Conservation (phyloP, 1,284 basidiomycete genomes). For the Cryptococcus wingfieldii region DNA sequence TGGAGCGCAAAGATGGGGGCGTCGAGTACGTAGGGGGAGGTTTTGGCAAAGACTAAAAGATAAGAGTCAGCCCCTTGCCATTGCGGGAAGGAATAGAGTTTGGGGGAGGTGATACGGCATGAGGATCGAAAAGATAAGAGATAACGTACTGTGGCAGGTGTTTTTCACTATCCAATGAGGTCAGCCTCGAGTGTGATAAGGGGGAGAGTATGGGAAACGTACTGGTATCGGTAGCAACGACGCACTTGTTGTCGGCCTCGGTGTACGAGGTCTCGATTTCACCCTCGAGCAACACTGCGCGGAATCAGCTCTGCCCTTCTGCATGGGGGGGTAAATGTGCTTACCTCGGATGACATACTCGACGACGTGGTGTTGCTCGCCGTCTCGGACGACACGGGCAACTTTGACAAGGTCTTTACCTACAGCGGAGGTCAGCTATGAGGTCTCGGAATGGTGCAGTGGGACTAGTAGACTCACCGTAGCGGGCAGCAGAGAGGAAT, state of each 20-base stretch:
- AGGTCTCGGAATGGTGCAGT: too few relatives aligned
- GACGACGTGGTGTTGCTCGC: slow-evolving; percentile 48
- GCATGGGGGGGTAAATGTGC: slow-evolving; percentile 26
- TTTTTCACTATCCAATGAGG: slow-evolving; percentile 68
- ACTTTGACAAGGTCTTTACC: slow-evolving; percentile 85
- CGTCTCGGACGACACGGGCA: slow-evolving; percentile 71
- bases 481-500: slow-evolving; percentile 37
- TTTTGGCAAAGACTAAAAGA: slow-evolving; percentile 71
- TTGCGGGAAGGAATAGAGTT: slow-evolving; percentile 13
- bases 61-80: not conserved
- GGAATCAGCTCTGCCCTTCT: not conserved
- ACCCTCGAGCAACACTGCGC: slow-evolving; percentile 67
- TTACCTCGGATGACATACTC: slow-evolving; percentile 54
- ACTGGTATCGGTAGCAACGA: slow-evolving; percentile 87
- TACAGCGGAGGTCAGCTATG: slow-evolving; percentile 10
- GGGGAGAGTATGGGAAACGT: slow-evolving; percentile 32
- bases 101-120: slow-evolving; percentile 1
- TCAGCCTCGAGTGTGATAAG: slow-evolving; percentile 1
- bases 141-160: slow-evolving; percentile 73
- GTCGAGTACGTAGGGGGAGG: slow-evolving; percentile 73
- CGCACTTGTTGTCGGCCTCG: slow-evolving; percentile 72
- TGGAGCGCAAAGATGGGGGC: slow-evolving; percentile 85
- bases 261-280: slow-evolving; percentile 72
- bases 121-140: slow-evolving; percentile 1
- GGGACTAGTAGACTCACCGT: slow-evolving; percentile 21